Evolutionary conservation across 2,329 filamentous ascomycete species (phyloP).

Genomic region (Zymoseptoria ardabiliae): DNA sequence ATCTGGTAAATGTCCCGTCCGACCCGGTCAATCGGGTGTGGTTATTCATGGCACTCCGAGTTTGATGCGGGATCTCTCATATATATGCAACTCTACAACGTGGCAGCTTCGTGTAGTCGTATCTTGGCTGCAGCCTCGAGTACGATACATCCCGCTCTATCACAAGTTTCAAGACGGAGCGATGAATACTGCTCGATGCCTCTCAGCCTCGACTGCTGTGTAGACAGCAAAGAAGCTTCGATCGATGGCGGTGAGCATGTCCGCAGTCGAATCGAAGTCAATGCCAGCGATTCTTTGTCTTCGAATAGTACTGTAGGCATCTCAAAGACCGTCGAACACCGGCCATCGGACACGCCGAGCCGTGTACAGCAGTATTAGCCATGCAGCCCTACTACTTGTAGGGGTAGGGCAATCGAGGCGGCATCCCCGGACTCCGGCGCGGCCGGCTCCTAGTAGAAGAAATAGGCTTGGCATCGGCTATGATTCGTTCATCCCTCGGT

Average conservation of each 20-base stretch:
- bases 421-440: background rate
- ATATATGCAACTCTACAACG: background rate
- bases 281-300: no score
- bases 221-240: background rate
- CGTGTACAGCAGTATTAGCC: background rate
- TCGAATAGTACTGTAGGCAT: background rate
- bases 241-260: background rate
- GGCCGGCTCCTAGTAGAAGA: no score
- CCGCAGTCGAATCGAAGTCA: background rate
- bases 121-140: background rate
- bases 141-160: background rate
- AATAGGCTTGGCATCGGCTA: background rate
- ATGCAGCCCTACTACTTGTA: background rate
- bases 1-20: background rate
- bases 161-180: background rate
- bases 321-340: background rate
- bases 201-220: background rate
- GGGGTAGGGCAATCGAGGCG: background rate
- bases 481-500: background rate
- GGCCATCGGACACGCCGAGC: background rate
- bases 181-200: background rate
- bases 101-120: constrained; percentile 1
- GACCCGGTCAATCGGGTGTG: constrained; percentile 2
- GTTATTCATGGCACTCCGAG: background rate
- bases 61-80: background rate